A percentile compares a stretch with the other conserved stretches of the same genome.
These are phyloP conservation scores for Stachybotrys elegans DNA, from an alignment of 2,329 filamentous ascomycete species.

Conservation along the genomic window DNA sequence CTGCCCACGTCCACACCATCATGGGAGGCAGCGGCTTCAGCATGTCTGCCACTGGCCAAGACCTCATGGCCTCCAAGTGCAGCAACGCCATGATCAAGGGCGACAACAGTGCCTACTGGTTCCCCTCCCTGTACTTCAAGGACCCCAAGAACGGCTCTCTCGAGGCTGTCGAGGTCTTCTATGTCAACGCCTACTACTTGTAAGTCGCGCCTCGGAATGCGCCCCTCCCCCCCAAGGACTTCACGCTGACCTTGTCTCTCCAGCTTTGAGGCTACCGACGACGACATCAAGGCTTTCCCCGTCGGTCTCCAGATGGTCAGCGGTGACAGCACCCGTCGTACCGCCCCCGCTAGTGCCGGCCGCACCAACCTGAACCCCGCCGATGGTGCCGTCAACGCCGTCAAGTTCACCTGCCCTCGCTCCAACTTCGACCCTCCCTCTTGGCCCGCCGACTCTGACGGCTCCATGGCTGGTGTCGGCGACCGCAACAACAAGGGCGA, in stretches of 20 bases:
- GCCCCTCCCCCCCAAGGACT: neutral
- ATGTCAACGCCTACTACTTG: slow-evolving; percentile 76
- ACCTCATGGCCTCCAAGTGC: slow-evolving; percentile 58
- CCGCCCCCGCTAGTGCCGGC: slow-evolving; percentile 49
- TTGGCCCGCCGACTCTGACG: slow-evolving; percentile 51
- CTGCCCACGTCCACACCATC: slow-evolving; percentile 64
- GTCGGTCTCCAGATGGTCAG: slow-evolving; percentile 65
- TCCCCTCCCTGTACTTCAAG: slow-evolving; percentile 64
- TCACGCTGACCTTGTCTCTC: slow-evolving; percentile 9
- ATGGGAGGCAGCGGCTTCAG: slow-evolving; percentile 67
- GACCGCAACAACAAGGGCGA: slow-evolving; percentile 49
- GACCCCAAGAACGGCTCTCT: slow-evolving; percentile 58
- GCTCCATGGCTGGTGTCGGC: slow-evolving; percentile 48
- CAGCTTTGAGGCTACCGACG: slow-evolving; percentile 57
- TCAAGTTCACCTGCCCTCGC: slow-evolving; percentile 59
- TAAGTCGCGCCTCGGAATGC: slow-evolving; percentile 28
- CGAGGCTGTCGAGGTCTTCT: slow-evolving; percentile 62
- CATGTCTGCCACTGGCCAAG: slow-evolving; percentile 54
- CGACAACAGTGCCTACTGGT: slow-evolving; percentile 75
- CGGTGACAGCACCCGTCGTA: slow-evolving; percentile 56
- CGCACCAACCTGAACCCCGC: slow-evolving; percentile 45
- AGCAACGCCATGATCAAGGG: slow-evolving; percentile 64
- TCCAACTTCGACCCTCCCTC: slow-evolving; percentile 42
- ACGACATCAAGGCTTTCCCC: slow-evolving; percentile 66
- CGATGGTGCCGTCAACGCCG: slow-evolving; percentile 45